Conservation (phyloP, 2,329 filamentous ascomycete genomes). For the Pseudogymnoascus sp. region DNA sequence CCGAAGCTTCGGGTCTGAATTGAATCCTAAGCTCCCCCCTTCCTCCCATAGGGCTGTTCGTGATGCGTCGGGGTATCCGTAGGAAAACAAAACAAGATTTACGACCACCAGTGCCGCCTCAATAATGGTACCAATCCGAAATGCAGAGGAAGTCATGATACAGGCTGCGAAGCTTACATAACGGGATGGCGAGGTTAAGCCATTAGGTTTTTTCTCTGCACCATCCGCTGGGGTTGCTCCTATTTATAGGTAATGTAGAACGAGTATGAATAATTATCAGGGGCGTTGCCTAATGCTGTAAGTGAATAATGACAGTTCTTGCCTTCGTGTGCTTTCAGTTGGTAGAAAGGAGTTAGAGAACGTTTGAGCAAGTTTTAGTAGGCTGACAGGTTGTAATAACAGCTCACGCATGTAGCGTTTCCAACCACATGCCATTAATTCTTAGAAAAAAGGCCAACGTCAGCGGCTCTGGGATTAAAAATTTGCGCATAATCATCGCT, state of each 20-base stretch:
- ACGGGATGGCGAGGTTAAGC: not conserved
- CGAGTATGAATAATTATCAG: not conserved
- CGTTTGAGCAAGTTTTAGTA: not conserved
- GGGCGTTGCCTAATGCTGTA: not conserved
- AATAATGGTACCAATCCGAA: not conserved
- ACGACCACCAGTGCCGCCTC: not conserved
- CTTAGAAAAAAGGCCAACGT: not conserved
- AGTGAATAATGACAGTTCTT: not conserved
- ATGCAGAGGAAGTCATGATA: not conserved
- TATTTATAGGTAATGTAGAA: not conserved
- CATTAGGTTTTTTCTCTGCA: not conserved
- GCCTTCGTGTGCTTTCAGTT: not conserved
- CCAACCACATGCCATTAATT: not conserved
- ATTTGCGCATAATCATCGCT: not conserved
- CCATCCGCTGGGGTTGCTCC: not conserved
- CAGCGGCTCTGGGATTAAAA: not conserved
- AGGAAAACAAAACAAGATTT: not conserved
- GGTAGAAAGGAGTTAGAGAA: not conserved
- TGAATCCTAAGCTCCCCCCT: slow-evolving; percentile 12
- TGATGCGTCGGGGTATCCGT: slow-evolving; percentile 9
- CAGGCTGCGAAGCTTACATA: not conserved
- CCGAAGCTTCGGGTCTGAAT: slow-evolving; percentile 12
- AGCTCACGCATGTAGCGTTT: not conserved
- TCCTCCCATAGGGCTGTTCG: slow-evolving; percentile 13
- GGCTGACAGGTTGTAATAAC: not conserved